Percentiles rank a stretch among this genome's conserved stretches.
phyloP scores from a whole-genome alignment of 1,284 basidiomycete species.

The Cutaneotrichosporon dermatis region DNA sequence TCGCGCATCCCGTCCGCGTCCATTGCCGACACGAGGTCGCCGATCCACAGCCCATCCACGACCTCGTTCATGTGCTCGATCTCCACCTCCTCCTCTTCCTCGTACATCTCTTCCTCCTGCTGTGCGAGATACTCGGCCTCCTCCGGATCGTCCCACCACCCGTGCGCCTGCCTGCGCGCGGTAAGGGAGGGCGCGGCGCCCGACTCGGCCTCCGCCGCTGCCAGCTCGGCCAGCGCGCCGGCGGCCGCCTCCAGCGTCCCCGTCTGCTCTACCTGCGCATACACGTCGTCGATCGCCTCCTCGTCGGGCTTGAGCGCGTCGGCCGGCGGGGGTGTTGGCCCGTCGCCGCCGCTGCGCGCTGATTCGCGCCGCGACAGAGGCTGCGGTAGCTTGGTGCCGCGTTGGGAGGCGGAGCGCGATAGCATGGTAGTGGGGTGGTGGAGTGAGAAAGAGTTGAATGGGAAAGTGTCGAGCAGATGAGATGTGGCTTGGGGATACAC shows the following conservation, averaged over 20 bases:
- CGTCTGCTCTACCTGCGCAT: conserved; percentile 30
- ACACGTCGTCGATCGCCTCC: conserved; percentile 37
- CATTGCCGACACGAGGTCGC: conserved; percentile 47
- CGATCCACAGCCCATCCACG: conserved; percentile 47
- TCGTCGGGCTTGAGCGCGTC: conserved; percentile 39
- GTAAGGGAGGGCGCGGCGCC: conserved; percentile 1
- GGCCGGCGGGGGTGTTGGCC: conserved; percentile 17
- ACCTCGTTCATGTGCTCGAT: conserved; percentile 44
- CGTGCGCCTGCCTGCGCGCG: background rate
- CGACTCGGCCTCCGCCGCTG: conserved; percentile 4
- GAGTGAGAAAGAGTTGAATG: background rate
- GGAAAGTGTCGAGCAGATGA: too few species aligned
- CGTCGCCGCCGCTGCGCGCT: conserved; percentile 1
- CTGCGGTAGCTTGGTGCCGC: conserved; percentile 1
- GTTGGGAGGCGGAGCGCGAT: background rate
- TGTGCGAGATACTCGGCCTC: conserved; percentile 28
- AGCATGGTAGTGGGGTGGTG: background rate
- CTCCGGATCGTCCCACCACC: conserved; percentile 30
- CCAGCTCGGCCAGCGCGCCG: conserved; percentile 23
- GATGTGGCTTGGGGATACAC: too few species aligned
- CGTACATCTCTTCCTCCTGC: conserved; percentile 19
- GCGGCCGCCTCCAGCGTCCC: conserved; percentile 37
- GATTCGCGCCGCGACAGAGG: conserved; percentile 1
- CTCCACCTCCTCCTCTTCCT: conserved; percentile 18
- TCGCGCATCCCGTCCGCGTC: conserved; percentile 37